A percentile compares a stretch with the other conserved stretches of the same genome.
Conservation (phyloP, 345 rosid genomes). For the Erucastrum elatum region DNA sequence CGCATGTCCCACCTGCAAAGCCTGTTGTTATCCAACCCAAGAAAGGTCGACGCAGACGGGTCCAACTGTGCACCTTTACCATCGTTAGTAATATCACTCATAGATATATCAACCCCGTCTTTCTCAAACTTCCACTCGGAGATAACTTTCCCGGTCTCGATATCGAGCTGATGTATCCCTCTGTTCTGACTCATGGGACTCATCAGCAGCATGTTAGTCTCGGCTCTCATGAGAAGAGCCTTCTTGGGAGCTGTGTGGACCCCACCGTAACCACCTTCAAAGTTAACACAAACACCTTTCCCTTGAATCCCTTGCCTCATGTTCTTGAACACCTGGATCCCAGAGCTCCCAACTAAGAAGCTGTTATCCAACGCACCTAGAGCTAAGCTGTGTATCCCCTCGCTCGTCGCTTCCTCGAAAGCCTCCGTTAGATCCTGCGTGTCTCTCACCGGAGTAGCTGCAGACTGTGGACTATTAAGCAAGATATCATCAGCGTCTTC, state of each 20-base stretch:
- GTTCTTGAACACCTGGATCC: slow-evolving; percentile 94
- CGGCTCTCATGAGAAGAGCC: slow-evolving; percentile 95
- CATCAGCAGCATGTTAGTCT: slow-evolving; percentile 96
- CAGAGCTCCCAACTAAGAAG: slow-evolving; percentile 82
- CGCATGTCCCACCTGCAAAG: slow-evolving; percentile 99
- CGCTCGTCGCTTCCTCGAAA: slow-evolving; percentile 85
- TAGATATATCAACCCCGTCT: slow-evolving; percentile 91
- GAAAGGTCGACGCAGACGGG: slow-evolving; percentile 91
- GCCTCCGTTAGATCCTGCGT: slow-evolving; percentile 84
- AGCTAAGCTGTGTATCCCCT: slow-evolving; percentile 95
- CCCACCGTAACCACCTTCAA: slow-evolving; percentile 47
- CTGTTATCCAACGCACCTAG: slow-evolving; percentile 95
- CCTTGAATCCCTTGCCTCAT: slow-evolving; percentile 92
- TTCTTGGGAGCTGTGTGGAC: slow-evolving; percentile 73
- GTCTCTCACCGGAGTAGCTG: slow-evolving; percentile 53
- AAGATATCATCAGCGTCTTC: slow-evolving; percentile 89
- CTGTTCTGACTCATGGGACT: slow-evolving; percentile 72
- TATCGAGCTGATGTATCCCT: slow-evolving; percentile 95
- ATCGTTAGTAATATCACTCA: slow-evolving; percentile 91
- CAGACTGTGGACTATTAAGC: slow-evolving; percentile 57
- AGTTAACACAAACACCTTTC: slow-evolving; percentile 86
- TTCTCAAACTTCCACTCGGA: slow-evolving; percentile 92
- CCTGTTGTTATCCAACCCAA: slow-evolving; percentile 91
- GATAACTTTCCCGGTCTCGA: slow-evolving; percentile 90
- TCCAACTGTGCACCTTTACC: slow-evolving; percentile 94